Evolutionary conservation across 352 stramenopile species (phyloP).

Genomic region (Pythium oligandrum): DNA sequence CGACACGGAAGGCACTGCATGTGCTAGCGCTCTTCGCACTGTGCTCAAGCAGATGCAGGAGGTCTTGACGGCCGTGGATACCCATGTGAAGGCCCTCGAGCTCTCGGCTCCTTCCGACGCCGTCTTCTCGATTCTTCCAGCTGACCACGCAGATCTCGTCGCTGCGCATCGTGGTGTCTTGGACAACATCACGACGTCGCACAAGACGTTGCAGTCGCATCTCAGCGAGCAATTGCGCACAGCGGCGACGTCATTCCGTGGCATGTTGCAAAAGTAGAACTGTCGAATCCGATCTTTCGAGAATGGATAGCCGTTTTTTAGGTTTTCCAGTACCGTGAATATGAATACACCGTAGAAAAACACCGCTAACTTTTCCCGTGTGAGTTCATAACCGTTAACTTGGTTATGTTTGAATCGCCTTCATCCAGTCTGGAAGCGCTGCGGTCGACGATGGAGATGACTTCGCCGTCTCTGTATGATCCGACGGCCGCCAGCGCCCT

Average conservation of each 20-base stretch:
- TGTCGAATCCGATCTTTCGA: no score
- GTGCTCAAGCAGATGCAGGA: slow-evolving; percentile 66
- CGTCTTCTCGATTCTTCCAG: slow-evolving; percentile 1
- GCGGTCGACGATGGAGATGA: neutral
- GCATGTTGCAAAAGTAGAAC: slow-evolving; percentile 17
- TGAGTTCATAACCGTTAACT: no score
- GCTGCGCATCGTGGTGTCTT: slow-evolving; percentile 16
- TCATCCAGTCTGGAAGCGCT: slow-evolving; percentile 9
- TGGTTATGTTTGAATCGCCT: no score
- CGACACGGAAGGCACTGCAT: slow-evolving; percentile 21
- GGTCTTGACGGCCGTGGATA: slow-evolving; percentile 29
- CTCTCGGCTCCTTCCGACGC: slow-evolving; percentile 10
- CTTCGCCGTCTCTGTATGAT: no score
- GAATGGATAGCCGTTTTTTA: neutral
- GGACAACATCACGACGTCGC: slow-evolving; percentile 5
- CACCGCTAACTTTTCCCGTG: no score
- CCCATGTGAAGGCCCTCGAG: slow-evolving; percentile 26
- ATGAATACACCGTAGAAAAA: neutral
- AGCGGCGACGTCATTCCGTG: slow-evolving; percentile 16
- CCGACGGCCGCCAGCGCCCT: no score
- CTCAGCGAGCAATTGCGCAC: slow-evolving; percentile 20
- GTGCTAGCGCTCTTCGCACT: slow-evolving; percentile 32
- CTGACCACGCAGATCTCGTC: slow-evolving; percentile 34
- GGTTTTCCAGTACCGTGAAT: neutral
- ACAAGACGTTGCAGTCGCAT: slow-evolving; percentile 6